A percentile compares a stretch with the other conserved stretches of the same genome.
Evolutionary conservation across 371 early-diverging fungal genomes (phyloP).

Genomic region (Mortierella sp.): DNA sequence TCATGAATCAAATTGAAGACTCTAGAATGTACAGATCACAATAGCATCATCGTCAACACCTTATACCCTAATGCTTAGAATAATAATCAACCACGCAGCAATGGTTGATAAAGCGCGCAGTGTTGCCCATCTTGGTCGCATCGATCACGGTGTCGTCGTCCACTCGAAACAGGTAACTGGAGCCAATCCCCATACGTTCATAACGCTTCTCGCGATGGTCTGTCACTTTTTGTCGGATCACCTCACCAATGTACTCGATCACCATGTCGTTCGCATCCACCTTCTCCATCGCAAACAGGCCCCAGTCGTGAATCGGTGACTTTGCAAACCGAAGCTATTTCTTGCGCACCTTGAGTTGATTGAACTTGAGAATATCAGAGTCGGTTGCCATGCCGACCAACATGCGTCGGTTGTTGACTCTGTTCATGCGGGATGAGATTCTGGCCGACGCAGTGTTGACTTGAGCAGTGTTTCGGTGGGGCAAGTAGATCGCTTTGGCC

Average conservation of each 20-base stretch:
- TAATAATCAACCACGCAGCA: constrained; percentile 95
- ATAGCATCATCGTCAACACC: too few species aligned
- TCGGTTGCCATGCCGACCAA: constrained; percentile 68
- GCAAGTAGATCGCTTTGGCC: constrained; percentile 74
- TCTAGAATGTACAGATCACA: too few species aligned
- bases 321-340: constrained; percentile 90
- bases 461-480: constrained; percentile 59
- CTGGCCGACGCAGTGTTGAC: constrained; percentile 55
- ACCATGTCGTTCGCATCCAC: constrained; percentile 95
- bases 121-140: constrained; percentile 97
- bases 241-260: constrained; percentile 99
- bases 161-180: constrained; percentile 95
- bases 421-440: constrained; percentile 63
- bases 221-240: constrained; percentile 94
- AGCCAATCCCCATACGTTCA: constrained; percentile 90
- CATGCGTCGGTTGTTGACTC: constrained; percentile 72
- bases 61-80: too few species aligned
- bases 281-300: constrained; percentile 91
- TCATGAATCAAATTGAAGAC: too few species aligned
- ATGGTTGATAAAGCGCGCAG: constrained; percentile 98
- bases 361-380: constrained; percentile 85
- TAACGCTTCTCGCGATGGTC: constrained; percentile 95
- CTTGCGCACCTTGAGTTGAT: constrained; percentile 89
- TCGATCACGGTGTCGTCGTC: constrained; percentile 97
- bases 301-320: constrained; percentile 96